These are phyloP conservation scores for Rhizopus delemar DNA, from an alignment of 371 early-diverging fungal species.

Conservation along the genomic window DNA sequence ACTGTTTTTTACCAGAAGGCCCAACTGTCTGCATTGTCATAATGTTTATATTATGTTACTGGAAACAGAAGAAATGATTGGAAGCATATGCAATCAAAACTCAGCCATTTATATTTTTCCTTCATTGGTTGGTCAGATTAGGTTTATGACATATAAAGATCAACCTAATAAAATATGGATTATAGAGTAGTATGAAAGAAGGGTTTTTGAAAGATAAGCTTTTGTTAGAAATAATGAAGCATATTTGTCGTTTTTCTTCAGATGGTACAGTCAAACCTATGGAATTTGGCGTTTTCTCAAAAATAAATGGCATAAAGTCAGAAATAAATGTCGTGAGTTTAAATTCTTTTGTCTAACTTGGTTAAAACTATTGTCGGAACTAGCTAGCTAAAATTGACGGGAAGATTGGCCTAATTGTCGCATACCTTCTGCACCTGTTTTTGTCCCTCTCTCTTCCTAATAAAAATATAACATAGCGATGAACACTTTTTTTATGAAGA, in stretches of 20 bases:
- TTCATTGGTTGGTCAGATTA: no score
- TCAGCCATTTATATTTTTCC: background rate
- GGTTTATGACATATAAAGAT: no score
- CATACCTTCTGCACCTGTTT: slow-evolving; percentile 5
- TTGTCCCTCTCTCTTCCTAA: slow-evolving; percentile 8
- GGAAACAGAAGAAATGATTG: background rate
- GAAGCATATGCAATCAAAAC: background rate
- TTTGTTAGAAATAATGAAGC: background rate
- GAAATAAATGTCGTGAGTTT: no score
- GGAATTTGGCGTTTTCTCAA: slow-evolving; percentile 3
- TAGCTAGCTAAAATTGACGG: background rate
- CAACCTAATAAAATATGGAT: no score
- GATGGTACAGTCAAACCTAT: background rate
- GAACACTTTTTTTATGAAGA: slow-evolving; percentile 10
- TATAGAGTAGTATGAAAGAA: no score
- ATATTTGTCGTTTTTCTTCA: background rate
- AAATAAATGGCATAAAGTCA: background rate
- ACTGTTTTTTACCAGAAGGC: slow-evolving; percentile 27
- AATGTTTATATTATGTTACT: background rate
- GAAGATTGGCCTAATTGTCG: slow-evolving; percentile 6
- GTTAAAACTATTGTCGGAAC: no score
- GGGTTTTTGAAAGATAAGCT: no score
- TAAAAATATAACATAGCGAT: slow-evolving; percentile 4
- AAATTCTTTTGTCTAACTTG: no score
- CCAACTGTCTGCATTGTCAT: slow-evolving; percentile 35